Conservation (phyloP, 2,329 filamentous ascomycete species). For the Aspergillus niger region DNA sequence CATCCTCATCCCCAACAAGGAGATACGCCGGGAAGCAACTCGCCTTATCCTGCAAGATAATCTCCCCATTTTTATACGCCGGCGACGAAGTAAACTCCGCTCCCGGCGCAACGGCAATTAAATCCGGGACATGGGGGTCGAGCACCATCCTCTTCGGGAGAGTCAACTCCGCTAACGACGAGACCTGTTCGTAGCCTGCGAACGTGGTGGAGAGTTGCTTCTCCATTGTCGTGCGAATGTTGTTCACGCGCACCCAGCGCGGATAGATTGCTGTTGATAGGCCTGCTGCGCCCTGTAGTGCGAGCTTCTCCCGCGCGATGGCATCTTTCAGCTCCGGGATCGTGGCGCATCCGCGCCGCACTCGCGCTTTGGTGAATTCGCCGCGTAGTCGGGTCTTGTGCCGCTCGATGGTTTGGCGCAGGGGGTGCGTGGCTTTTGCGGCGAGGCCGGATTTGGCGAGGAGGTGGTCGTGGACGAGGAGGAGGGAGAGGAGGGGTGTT, state of each 20-base stretch:
- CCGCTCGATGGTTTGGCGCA: constrained; percentile 72
- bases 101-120: constrained; percentile 74
- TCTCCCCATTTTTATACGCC: constrained; percentile 72
- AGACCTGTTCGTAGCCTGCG: constrained; percentile 59
- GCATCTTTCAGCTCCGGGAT: constrained; percentile 61
- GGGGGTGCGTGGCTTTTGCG: constrained; percentile 74
- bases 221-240: constrained; percentile 69
- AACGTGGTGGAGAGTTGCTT: constrained; percentile 78
- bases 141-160: constrained; percentile 44
- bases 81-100: constrained; percentile 71
- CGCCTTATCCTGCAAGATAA: constrained; percentile 95
- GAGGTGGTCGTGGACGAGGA: constrained; percentile 84
- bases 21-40: constrained; percentile 95
- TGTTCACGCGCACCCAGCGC: constrained; percentile 91
- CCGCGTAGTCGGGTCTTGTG: constrained; percentile 80
- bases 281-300: constrained; percentile 47
- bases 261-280: constrained; percentile 57
- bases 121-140: constrained; percentile 80
- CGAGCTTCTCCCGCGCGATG: constrained; percentile 38
- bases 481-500: constrained; percentile 74
- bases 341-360: constrained; percentile 70
- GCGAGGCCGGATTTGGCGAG: constrained; percentile 80
- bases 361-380: constrained; percentile 77
- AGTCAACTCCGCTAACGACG: constrained; percentile 61
- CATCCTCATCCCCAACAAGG: constrained; percentile 63